Base-by-base conservation (phyloP, 148 eudicot species). In the Selenicereus undatus region DNA sequence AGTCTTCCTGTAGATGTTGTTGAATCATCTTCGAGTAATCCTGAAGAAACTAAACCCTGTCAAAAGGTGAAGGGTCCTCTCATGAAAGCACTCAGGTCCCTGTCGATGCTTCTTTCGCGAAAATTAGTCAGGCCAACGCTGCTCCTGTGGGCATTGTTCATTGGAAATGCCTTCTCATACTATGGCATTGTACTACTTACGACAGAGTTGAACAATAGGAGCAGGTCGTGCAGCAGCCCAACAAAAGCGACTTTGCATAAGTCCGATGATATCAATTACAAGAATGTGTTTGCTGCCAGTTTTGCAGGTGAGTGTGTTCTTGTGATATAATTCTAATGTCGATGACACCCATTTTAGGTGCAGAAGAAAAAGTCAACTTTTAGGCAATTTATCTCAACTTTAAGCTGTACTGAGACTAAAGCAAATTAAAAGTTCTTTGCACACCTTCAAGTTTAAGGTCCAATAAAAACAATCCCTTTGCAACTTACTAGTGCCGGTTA, bases 141-240 rank as follows among this genome's bases (percentile, higher is more conserved):
- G 80, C 90, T 90, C 11, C 51, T 92, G 52, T 94, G 98, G 98
- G 82, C 89, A 50, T 88, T 90, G 18, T 94, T 88, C 78, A 87
- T 94, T 45, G 98, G 95, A 32, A 91, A 90, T 72, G 91, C 97
- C 13, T 94, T 94, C 78, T 85, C 95, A 8, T 94, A 94, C 71
- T 94, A 94, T 78, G 97, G 98, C 50, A 88, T 94, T 16, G 92
- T 94, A 70, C 78, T 94, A 84, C 89, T 93, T 85, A 93, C 97
- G 73, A 88, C 98, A 14, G 98, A 91, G 79, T 79, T 91, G 80
- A 91, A 91, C 78, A 86, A 82, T 81, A 88, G 86, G 27, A 86
- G 85, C 24, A 90, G 83, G 84, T 84, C 84, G 58, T 94, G 97
- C 80, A 68, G 54, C 39, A 68, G 54, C 48, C 39, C 64, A 13